Conservation (phyloP, 495 filamentous ascomycete genomes). For the Endocarpon pusillum region DNA sequence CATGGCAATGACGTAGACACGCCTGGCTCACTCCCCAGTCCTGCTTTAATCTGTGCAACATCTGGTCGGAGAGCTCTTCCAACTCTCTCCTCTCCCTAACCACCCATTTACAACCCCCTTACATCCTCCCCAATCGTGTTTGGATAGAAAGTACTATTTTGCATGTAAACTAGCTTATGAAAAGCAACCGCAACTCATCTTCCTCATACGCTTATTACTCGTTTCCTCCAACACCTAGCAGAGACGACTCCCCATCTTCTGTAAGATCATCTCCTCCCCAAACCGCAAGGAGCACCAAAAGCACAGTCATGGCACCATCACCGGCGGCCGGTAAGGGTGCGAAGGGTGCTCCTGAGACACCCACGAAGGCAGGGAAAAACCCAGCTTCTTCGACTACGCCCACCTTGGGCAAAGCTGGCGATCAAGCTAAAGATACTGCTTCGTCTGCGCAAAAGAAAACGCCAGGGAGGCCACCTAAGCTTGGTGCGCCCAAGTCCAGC, state of each 20-base stretch:
- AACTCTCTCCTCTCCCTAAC: too few relatives aligned
- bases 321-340: background rate
- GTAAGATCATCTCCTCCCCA: background rate
- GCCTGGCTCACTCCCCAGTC: too few relatives aligned
- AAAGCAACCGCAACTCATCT: too few relatives aligned
- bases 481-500: background rate
- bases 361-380: conserved; percentile 1
- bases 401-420: background rate
- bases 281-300: background rate
- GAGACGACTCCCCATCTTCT: background rate
- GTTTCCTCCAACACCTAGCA: conserved; percentile 1
- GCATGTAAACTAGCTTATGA: too few relatives aligned
- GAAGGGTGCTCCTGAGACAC: conserved; percentile 1
- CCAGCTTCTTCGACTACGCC: background rate
- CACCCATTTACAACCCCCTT: too few relatives aligned
- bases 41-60: too few relatives aligned
- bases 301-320: conserved; percentile 1
- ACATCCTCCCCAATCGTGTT: too few relatives aligned
- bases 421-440: background rate
- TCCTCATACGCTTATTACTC: conserved; percentile 2
- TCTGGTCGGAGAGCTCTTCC: too few relatives aligned
- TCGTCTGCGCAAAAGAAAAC: background rate
- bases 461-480: conserved; percentile 1
- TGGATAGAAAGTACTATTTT: too few relatives aligned
- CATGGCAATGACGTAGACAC: too few relatives aligned